Conservation (phyloP, 192 early-diverging fungal genomes). For the Linnemannia zychae region DNA sequence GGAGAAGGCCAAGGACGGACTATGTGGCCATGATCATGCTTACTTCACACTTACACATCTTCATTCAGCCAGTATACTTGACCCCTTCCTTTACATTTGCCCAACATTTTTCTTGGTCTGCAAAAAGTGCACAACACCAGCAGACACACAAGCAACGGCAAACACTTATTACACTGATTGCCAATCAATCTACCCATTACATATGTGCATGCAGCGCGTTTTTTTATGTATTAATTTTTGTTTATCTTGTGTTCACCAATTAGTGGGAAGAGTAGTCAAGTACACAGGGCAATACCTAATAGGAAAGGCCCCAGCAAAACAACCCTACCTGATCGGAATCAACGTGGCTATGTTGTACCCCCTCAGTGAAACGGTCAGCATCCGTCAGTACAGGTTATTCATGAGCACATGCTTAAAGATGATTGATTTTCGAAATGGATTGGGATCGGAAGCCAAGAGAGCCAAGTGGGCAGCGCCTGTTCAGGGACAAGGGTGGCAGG, state of each 20-base stretch:
- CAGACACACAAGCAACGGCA: neutral
- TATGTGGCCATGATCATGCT: too few relatives aligned
- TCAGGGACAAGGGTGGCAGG: constrained; percentile 26
- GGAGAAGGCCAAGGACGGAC: neutral
- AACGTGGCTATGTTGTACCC: constrained; percentile 21
- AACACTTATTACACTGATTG: neutral
- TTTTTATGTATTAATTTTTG: neutral
- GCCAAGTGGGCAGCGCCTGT: constrained; percentile 24
- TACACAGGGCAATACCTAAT: constrained; percentile 28
- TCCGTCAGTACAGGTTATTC: constrained; percentile 26
- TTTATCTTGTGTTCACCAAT: too few relatives aligned
- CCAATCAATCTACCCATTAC: neutral
- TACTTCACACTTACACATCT: too few relatives aligned
- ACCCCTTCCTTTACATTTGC: neutral
- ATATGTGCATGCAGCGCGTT: neutral
- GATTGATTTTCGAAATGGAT: constrained; percentile 7
- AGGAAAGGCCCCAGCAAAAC: constrained; percentile 20
- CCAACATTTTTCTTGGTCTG: neutral
- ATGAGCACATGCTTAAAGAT: constrained; percentile 11
- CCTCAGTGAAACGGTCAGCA: constrained; percentile 15
- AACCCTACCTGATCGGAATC: constrained; percentile 17
- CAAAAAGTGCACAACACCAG: neutral
- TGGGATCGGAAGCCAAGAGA: constrained; percentile 15
- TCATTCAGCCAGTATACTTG: neutral
- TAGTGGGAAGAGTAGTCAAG: constrained; percentile 23